Evolutionary conservation across 305 asterid species (phyloP), one percentile per base, ranked within the genome.

Genomic region (Fraxinus albicans): DNA sequence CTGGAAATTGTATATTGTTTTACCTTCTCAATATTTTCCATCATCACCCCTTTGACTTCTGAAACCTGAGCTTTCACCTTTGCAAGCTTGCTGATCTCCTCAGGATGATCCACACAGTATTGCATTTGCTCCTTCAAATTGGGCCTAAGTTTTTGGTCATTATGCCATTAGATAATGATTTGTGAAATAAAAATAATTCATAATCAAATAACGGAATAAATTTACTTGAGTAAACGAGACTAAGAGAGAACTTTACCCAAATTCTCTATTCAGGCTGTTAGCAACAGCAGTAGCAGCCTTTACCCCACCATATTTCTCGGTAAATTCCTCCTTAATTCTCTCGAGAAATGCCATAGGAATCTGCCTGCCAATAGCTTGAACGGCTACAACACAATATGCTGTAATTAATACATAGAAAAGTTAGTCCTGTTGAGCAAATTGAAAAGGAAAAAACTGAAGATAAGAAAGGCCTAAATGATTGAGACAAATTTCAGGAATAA

Each of bases 281-380:
- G 33, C 67, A 19, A 77, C 80, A 77, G 80, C 80, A 9, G 36
- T 44, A 3, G 80, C 38, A 29, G 80, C 80, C 40, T 77, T 44
- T 50, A 67, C 80, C 50, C 80, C 80, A 42, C 36, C 36, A 44
- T 44, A 77, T 29, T 77, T 77, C 67, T 77, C 25, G 29, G 33
- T 44, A 2, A 77, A 77, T 17, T 77, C 80, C 19, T 44, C 80
- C 38, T 77, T 77, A 23, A 77, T 77, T 77, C 80, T 23, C 65
- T 42, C 80, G 1, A 77, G 80, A 77, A 40, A 77, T 40, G 80
- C 80, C 34, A 77, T 77, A 8, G 80, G 80, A 19, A 77, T 77
- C 65, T 77, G 80, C 21, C 80, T 42, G 15, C 80, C 80, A 77
- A 36, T 36, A 69, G 75, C 31, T 69, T 69, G 35, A 73, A 35